These are phyloP conservation scores for Helotiales sp. DNA, from an alignment of 2,329 filamentous ascomycete genomes.

Conservation along the genomic window DNA sequence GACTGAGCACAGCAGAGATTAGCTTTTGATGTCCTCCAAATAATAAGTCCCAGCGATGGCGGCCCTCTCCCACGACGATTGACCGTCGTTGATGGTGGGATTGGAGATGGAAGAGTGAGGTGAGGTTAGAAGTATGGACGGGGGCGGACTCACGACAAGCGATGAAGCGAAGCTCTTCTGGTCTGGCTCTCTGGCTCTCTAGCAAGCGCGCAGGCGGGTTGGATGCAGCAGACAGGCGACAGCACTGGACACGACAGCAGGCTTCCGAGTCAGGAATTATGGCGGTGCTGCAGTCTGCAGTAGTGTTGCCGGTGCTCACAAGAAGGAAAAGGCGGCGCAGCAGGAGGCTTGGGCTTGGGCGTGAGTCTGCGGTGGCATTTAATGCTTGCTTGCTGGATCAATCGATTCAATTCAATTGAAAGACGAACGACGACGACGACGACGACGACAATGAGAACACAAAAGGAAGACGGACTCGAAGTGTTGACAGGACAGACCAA, in stretches of 20 bases:
- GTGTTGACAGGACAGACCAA: background rate
- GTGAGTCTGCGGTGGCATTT: conserved; percentile 3
- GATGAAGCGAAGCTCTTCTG: conserved; percentile 13
- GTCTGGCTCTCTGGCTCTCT: background rate
- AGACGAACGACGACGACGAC: background rate
- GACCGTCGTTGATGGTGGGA: conserved; percentile 26
- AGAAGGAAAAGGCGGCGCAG: conserved; percentile 10
- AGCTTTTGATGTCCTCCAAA: conserved; percentile 15
- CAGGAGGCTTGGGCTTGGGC: conserved; percentile 5
- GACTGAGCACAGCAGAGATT: conserved; percentile 30
- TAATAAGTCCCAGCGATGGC: conserved; percentile 10
- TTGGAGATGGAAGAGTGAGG: conserved; percentile 16
- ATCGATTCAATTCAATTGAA: conserved; percentile 2
- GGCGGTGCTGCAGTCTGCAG: too few relatives aligned
- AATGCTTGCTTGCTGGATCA: background rate
- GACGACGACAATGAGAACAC: background rate
- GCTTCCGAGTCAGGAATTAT: conserved; percentile 14
- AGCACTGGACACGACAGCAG: conserved; percentile 15
- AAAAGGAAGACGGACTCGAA: background rate
- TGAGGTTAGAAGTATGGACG: conserved; percentile 13
- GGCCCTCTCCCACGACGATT: conserved; percentile 26
- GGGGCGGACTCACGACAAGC: conserved; percentile 20
- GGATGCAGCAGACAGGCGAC: conserved; percentile 6
- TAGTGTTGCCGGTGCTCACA: background rate
- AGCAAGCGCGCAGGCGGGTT: conserved; percentile 4